Evolutionary conservation across 2,329 filamentous ascomycete genomes (phyloP), one percentile per base, ranked within the genome.

Genomic region (Ilyonectria sp.): DNA sequence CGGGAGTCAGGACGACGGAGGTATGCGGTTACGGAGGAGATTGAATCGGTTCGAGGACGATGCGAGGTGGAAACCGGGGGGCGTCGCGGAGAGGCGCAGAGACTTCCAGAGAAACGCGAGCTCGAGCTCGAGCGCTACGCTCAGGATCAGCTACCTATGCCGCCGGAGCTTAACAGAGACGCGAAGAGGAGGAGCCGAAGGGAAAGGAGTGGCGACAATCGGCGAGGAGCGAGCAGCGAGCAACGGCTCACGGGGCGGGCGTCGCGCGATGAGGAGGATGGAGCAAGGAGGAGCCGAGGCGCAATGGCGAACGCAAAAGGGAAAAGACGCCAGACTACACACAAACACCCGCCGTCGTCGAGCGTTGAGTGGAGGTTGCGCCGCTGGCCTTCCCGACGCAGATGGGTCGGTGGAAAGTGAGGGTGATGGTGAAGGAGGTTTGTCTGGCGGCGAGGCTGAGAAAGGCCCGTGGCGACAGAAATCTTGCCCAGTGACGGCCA

Each of bases 371-470:
- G 62, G 68, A 64, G 52, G 47, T 49, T 68, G 52, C 65, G 56
- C 69, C 68, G 62, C 68, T 65, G 65, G 66, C 68, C 69, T 74
- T 70, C 60, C 66, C 67, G 65, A 73, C 68, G 53, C 62, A 60
- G 61, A 63, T 44, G 59, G 43, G 59, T 40, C 58, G 63, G 47
- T 31, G 40, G 57, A 63, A 26, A 44, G 40, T 21, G 33, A 40
- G 61, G 44, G 44, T 67, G 71, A 72, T 67, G 65, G 60, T 61
- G 61, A 54, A 60, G 63, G 71, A 69, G 63, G 72, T 65, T 68
- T 66, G 61, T 70, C 43, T 43, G 57, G 72, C 56, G 67, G 60
- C 74, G 68, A 76, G 74, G 74, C 74, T 76, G 74, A 72, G 62
- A 50, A 59, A 37, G 59, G 54, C 54, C 50, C 40, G 59, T 40